Base-by-base conservation (phyloP, 441 rosid species). In the Pelargonium fulgidum region DNA sequence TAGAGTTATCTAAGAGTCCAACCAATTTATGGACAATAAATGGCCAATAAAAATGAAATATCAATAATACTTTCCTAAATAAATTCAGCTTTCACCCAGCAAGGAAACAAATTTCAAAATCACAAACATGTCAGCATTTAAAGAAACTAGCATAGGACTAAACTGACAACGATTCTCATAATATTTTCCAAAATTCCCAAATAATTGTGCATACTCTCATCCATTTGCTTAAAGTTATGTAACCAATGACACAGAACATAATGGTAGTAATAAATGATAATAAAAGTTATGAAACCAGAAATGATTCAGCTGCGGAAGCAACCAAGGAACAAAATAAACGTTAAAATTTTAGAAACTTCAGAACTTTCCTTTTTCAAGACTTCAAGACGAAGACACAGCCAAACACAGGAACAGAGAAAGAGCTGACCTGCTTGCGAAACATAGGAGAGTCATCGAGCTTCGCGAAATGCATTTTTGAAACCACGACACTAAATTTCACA, bases 371-470 rank as follows among this genome's bases (percentile, higher is more conserved):
- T 42, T 11, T 22, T 39, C 22, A 12, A 14, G 65, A 64, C 62
- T 44, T 41, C 0, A 74, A 67, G 70, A 59, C 68, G 4, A 70
- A 39, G 62, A 42, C 65, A 24, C 62, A 70, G 71, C 1, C 41
- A 36, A 4, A 36, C 1, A 58, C 63, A 58, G 63, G 20, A 56
- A 16, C 19, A 71, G 62, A 68, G 70, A 77, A 65, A 71, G 69
- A 19, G 50, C 64, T 0, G 73, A 92, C 98, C 97, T 93, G 99
- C 82, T 93, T 93, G 72, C 99, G 97, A 76, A 96, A 93, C 99
- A 96, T 96, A 76, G 99, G 98, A 79, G 99, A 96, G 88, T 96
- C 99, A 75, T 96, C 99, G 81, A 96, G 98, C 93, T 91, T 96
- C 3, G 93, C 71, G 85, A 96, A 96, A 85, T 84, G 90, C 99